These are phyloP conservation scores for Claviceps digitariae DNA, from an alignment of 2,329 filamentous ascomycete genomes.

Conservation along the genomic window DNA sequence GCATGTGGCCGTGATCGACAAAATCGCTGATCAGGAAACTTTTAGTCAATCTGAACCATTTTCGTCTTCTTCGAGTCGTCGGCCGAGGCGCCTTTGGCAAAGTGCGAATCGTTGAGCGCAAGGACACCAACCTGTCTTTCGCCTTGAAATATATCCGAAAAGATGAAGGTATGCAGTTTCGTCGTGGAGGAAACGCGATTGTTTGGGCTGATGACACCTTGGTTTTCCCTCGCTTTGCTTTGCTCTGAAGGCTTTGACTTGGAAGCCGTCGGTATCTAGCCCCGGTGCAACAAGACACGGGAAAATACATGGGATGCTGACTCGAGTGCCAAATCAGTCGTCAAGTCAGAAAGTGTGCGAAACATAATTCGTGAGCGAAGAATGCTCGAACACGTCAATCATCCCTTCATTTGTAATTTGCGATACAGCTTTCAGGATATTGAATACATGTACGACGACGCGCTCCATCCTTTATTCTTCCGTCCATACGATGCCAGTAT, in stretches of 20 bases:
- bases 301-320: background rate
- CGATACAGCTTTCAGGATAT: constrained; percentile 99
- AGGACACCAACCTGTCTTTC: constrained; percentile 87
- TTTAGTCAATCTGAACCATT: constrained; percentile 91
- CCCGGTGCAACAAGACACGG: background rate
- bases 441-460: constrained; percentile 72
- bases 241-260: no score
- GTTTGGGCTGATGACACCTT: background rate
- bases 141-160: constrained; percentile 97
- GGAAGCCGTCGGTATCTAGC: no score
- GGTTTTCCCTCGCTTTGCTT: no score
- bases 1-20: background rate
- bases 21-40: background rate
- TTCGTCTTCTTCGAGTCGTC: constrained; percentile 85
- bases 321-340: constrained; percentile 44
- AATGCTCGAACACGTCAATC: constrained; percentile 96
- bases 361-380: constrained; percentile 96
- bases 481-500: background rate
- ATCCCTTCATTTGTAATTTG: constrained; percentile 95
- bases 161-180: constrained; percentile 64
- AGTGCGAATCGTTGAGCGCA: constrained; percentile 94
- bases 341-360: constrained; percentile 91
- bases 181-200: background rate
- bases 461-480: background rate
- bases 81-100: constrained; percentile 98